These are phyloP conservation scores for Kwoniella europaea DNA, from an alignment of 768 basidiomycete genomes.

Conservation along the genomic window DNA sequence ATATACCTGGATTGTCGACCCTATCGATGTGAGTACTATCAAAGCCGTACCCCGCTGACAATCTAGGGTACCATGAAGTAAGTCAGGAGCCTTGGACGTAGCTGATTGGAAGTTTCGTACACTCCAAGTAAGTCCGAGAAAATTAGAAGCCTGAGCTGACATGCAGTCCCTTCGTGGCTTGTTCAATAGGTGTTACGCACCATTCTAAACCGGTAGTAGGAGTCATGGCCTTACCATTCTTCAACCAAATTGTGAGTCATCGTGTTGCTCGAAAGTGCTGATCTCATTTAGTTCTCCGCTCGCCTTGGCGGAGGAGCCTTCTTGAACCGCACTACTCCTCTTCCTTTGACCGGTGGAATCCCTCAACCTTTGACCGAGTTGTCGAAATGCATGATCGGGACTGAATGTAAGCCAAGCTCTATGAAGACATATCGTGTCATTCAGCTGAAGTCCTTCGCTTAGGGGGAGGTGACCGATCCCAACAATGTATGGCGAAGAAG, in stretches of 20 bases:
- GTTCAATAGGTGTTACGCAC: slow-evolving; percentile 87
- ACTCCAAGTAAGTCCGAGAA: slow-evolving; percentile 56
- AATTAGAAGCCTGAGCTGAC: slow-evolving; percentile 54
- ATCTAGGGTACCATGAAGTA: slow-evolving; percentile 45
- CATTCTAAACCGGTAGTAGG: slow-evolving; percentile 79
- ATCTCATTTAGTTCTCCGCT: slow-evolving; percentile 66
- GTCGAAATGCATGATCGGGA: slow-evolving; percentile 71
- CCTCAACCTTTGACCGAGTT: slow-evolving; percentile 69
- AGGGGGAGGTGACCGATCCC: slow-evolving; percentile 67
- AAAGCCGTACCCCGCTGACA: background rate
- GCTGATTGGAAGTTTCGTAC: slow-evolving; percentile 44
- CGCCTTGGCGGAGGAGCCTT: slow-evolving; percentile 79
- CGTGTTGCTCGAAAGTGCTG: background rate
- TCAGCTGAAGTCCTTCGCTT: background rate
- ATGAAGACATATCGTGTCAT: background rate
- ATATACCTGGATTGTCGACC: slow-evolving; percentile 94
- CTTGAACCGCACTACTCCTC: slow-evolving; percentile 65
- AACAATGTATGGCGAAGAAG: slow-evolving; percentile 66
- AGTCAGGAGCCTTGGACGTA: slow-evolving; percentile 4
- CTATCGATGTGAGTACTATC: slow-evolving; percentile 66
- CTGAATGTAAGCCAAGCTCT: slow-evolving; percentile 65
- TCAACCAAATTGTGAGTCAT: slow-evolving; percentile 71
- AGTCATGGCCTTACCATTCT: slow-evolving; percentile 89
- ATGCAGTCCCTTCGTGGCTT: slow-evolving; percentile 74
- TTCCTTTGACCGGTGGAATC: slow-evolving; percentile 65